Evolutionary conservation across 176 grass and related monocot genomes (phyloP), one percentile per base, ranked within the genome.

Genomic region (Ampelocalamus luodianensis): DNA sequence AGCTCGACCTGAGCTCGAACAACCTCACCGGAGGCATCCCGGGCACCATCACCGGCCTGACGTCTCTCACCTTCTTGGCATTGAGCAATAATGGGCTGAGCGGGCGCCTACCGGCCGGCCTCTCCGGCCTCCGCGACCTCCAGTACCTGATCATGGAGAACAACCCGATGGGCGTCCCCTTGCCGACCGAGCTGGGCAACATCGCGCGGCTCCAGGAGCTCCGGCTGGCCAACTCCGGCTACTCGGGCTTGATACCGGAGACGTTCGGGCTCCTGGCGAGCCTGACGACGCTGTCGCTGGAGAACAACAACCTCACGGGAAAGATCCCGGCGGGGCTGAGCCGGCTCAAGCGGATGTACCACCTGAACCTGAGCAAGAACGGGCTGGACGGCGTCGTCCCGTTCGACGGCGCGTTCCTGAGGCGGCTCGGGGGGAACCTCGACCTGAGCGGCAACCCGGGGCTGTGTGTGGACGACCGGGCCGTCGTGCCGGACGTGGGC

Each of bases 131-230:
- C 44, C 90, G 78, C n/a, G 88, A 92, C 39, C 91, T 99, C 0
- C 93, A 99, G 83, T 99, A 92, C 77, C 88, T 99, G 39, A 99
- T 99, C 56, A 94, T 99, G 96, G 93, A 99, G 72, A 87, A 92
- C 78, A 99, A 99, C 24, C 96, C 93, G 11, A 94, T 94, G 88
- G 87, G 85, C 32, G 84, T 89, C 20, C 63, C 73, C 0, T 27
- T 99, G 79, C 93, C 93, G 18, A 0, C 83, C 0, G 87, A 94
- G 89, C 87, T 99, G 0, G 93, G 96, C 20, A 80, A 54, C 62
- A 87, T 99, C 15, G 69, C 82, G 37, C 87, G 88, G 81, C 92
- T 99, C 6, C 91, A 92, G 85, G 96, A 99, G 90, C 93, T 99
- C 16, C 90, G 96, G 13, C 88, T 99, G 11, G 93, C 93, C 4